Evolutionary conservation across 2,329 filamentous ascomycete genomes (phyloP), one percentile per base, ranked within the genome.

Genomic region (Phaeophleospora eucalypticola): DNA sequence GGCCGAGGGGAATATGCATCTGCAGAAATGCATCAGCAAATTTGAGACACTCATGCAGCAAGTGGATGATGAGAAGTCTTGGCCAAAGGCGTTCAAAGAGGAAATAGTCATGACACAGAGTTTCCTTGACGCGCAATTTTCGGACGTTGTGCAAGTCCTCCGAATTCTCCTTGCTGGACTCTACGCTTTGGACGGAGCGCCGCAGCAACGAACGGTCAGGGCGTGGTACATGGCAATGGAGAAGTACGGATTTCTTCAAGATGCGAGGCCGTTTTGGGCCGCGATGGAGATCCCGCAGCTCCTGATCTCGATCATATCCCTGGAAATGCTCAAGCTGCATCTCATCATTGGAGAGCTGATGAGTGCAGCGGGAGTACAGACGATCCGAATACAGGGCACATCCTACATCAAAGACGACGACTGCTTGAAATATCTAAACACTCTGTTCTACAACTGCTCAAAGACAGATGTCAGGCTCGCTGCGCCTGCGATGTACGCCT

Each of bases 211-310:
- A 12, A 66, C 82, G 4, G 74, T 89, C 15, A 71, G 80, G 33
- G 74, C 79, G 53, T 95, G 89, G 89, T 89, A 90, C 58, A 71
- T 76, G n/a, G 70, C 90, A 41, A 83, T 90, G 75, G 73, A 78
- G 35, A 73, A 79, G 12, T 83, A 80, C 59, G 71, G 69, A 41
- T 95, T 94, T 61, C 78, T 96, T 53, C 79, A 84, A 47, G 71
- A 75, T 8, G 73, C 39, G 68, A 74, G 49, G 70, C 48, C 16
- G 32, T 27, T 58, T 4, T 52, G 53, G 32, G 45, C 45, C 3
- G 49, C 67, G 19, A 61, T 70, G 36, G 63, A 67, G 36, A 57
- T 65, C 0, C 69, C 93, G 12, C 86, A 88, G 60, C 79, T 82
- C 10, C 73, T 94, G 24, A 77, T 82, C 3, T 81, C 82, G 18